Evolutionary conservation across 306 rosid genomes (phyloP).

Genomic region (Lotus japonicus): DNA sequence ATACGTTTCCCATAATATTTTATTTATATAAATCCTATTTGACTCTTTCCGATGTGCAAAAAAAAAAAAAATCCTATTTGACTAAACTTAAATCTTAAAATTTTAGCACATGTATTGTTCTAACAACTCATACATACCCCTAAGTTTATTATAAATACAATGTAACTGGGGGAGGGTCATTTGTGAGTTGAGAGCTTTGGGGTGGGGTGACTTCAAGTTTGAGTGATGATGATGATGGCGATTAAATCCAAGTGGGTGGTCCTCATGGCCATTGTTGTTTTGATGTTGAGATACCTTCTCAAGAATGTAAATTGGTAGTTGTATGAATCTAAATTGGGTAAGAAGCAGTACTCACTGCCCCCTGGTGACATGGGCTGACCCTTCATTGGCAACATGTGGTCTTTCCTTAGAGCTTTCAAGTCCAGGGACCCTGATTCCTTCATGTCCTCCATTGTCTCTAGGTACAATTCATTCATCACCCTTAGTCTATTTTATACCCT

Average conservation of each 20-base stretch:
- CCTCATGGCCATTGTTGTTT: neutral
- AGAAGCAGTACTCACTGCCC: neutral
- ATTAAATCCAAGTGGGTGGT: neutral
- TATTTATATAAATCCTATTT: too few relatives aligned
- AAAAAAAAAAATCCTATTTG: too few relatives aligned
- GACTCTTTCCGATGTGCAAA: too few relatives aligned
- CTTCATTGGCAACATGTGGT: constrained; percentile 70
- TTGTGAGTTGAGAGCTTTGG: too few relatives aligned
- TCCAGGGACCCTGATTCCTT: constrained; percentile 53
- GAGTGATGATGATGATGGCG: neutral
- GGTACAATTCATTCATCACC: constrained; percentile 17
- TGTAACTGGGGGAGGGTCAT: too few relatives aligned
- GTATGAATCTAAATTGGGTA: constrained; percentile 39
- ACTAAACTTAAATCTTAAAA: too few relatives aligned
- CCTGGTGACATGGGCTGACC: constrained; percentile 65
- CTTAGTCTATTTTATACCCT: too few relatives aligned
- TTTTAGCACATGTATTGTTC: too few relatives aligned
- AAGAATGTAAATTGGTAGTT: constrained; percentile 45
- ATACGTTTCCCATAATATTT: too few relatives aligned
- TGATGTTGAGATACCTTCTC: constrained; percentile 25
- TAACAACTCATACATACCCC: too few relatives aligned
- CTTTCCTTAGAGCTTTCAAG: constrained; percentile 68
- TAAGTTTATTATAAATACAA: too few relatives aligned
- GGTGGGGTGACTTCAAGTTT: too few relatives aligned
- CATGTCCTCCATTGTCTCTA: constrained; percentile 35